phyloP scores from a whole-genome alignment of 2,329 filamentous ascomycete species.

The Mycosphaerella sp. region DNA sequence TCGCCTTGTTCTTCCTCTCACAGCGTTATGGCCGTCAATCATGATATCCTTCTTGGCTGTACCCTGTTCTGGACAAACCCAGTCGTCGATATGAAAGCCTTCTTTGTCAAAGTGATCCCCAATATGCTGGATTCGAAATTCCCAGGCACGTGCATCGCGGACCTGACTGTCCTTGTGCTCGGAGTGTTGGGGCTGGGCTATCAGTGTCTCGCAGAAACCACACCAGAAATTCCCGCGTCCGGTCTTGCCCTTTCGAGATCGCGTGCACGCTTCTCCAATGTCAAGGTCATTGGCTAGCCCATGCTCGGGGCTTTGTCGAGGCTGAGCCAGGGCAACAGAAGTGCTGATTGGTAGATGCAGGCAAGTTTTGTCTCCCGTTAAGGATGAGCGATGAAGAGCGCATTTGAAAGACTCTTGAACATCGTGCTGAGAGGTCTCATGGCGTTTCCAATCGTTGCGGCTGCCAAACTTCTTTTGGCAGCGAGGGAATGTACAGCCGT shows the following conservation, averaged over 20 bases:
- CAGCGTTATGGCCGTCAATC: background rate
- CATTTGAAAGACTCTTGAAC: constrained; percentile 69
- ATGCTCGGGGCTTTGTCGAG: constrained; percentile 52
- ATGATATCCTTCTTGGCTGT: constrained; percentile 31
- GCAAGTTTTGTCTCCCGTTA: constrained; percentile 42
- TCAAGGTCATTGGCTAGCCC: constrained; percentile 36
- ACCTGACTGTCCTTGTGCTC: no score
- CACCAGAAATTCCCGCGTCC: constrained; percentile 73
- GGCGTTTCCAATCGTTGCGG: constrained; percentile 91
- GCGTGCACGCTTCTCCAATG: constrained; percentile 6
- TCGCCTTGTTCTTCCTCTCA: constrained; percentile 1
- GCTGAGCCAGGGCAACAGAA: constrained; percentile 54
- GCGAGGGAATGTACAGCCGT: constrained; percentile 66
- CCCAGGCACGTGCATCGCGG: constrained; percentile 9
- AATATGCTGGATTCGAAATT: constrained; percentile 61
- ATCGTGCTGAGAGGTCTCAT: constrained; percentile 75
- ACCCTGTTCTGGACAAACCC: constrained; percentile 44
- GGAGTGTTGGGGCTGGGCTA: background rate
- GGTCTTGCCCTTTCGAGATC: constrained; percentile 56
- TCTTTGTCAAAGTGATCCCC: constrained; percentile 62
- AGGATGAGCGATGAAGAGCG: constrained; percentile 19
- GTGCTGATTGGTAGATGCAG: constrained; percentile 54
- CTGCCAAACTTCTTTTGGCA: constrained; percentile 77
- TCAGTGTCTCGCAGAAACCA: constrained; percentile 51
- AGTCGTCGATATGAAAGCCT: constrained; percentile 49